Evolutionary conservation across 2,329 filamentous ascomycete genomes (phyloP).

Genomic region (Clonostachys rhizophaga): DNA sequence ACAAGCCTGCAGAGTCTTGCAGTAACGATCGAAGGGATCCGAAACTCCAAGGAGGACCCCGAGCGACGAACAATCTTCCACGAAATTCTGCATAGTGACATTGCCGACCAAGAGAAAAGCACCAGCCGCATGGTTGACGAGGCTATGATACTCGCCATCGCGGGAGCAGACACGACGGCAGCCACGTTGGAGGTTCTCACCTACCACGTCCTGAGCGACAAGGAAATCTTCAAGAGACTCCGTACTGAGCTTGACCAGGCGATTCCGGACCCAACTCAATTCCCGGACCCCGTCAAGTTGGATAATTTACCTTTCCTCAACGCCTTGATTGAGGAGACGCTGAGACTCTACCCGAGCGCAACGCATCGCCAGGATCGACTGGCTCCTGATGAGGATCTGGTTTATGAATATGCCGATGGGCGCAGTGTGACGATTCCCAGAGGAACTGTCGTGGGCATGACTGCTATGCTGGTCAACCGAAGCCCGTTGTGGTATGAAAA

Average conservation of each 20-base stretch:
- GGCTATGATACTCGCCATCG: slow-evolving; percentile 20
- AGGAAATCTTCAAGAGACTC: slow-evolving; percentile 17
- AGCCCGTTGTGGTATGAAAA: slow-evolving; percentile 8
- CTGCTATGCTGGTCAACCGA: slow-evolving; percentile 17
- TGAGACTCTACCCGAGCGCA: slow-evolving; percentile 33
- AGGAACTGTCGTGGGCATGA: slow-evolving; percentile 28
- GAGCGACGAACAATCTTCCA: slow-evolving; percentile 20
- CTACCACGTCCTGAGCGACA: slow-evolving; percentile 27
- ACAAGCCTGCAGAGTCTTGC: slow-evolving; percentile 3
- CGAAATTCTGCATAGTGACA: slow-evolving; percentile 16
- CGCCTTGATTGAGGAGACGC: slow-evolving; percentile 26
- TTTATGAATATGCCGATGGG: slow-evolving; percentile 12
- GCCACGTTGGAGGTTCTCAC: slow-evolving; percentile 23
- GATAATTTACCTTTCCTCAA: slow-evolving; percentile 28
- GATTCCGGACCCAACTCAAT: slow-evolving; percentile 4
- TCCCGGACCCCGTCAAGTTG: slow-evolving; percentile 12
- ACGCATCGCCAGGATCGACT: slow-evolving; percentile 17
- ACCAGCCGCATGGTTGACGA: slow-evolving; percentile 22
- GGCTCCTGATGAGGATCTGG: slow-evolving; percentile 18
- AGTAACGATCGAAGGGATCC: slow-evolving; percentile 5
- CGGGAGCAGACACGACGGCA: slow-evolving; percentile 30
- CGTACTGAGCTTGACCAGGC: slow-evolving; percentile 20
- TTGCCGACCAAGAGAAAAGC: slow-evolving; percentile 24
- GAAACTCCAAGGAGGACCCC: slow-evolving; percentile 1
- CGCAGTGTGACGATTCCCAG: slow-evolving; percentile 19